These are phyloP conservation scores for Curvularia eragrostidis DNA, from an alignment of 2,329 filamentous ascomycete species.

Conservation along the genomic window DNA sequence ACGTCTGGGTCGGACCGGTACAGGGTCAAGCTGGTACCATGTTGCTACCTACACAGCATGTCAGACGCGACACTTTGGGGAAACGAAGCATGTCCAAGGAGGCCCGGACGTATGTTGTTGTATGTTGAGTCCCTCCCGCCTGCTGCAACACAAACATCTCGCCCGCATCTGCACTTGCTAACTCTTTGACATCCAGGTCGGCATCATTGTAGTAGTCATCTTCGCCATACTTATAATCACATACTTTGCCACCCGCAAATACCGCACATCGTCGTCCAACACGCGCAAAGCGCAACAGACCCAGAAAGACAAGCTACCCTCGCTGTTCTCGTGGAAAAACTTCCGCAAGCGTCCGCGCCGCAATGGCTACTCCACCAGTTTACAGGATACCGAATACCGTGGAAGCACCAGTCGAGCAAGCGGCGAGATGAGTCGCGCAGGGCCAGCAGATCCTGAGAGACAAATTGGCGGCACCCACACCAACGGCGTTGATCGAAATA, in stretches of 20 bases:
- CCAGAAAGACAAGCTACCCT: conserved; percentile 38
- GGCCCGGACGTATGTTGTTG: conserved; percentile 36
- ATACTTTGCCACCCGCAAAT: conserved; percentile 38
- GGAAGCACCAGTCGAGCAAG: conserved; percentile 30
- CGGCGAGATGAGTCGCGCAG: conserved; percentile 42
- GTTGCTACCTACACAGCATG: conserved; percentile 35
- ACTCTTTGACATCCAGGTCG: conserved; percentile 30
- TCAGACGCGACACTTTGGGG: conserved; percentile 32
- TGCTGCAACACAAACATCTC: not conserved
- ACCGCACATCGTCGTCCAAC: conserved; percentile 25
- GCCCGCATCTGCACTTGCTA: conserved; percentile 10
- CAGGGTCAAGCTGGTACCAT: conserved; percentile 25
- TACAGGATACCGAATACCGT: conserved; percentile 44
- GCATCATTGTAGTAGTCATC: conserved; percentile 37
- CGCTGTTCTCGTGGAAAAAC: conserved; percentile 41
- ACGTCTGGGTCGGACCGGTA: conserved; percentile 13
- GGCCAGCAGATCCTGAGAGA: conserved; percentile 33
- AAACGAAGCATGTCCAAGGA: conserved; percentile 28
- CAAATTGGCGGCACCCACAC: conserved; percentile 40
- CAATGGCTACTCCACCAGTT: conserved; percentile 42
- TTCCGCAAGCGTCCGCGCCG: conserved; percentile 37
- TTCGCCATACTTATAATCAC: conserved; percentile 44
- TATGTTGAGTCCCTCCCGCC: conserved; percentile 28
- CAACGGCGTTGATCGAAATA: conserved; percentile 74
- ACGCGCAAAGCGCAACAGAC: conserved; percentile 21